phyloP scores from a whole-genome alignment of 805 yeast species.

The Pichia cephalocereana region DNA sequence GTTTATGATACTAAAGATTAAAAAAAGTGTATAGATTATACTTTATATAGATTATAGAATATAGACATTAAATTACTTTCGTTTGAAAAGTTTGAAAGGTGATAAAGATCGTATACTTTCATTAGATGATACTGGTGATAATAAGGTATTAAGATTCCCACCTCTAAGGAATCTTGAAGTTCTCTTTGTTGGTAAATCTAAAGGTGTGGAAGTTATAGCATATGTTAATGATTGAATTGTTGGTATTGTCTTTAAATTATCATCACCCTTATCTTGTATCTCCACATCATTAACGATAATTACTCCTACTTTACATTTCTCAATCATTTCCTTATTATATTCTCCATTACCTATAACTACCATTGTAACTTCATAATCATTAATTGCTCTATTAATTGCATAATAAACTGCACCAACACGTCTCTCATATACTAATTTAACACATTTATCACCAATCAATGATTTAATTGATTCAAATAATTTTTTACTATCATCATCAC shows the following conservation, averaged over 20 bases:
- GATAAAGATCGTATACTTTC: constrained; percentile 15
- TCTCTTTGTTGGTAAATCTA: not conserved
- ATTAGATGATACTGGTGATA: not conserved
- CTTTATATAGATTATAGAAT: too few relatives aligned
- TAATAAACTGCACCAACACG: constrained; percentile 35
- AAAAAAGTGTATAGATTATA: constrained; percentile 5
- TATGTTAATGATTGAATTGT: not conserved
- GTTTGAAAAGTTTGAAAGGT: constrained; percentile 21
- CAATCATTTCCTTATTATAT: constrained; percentile 39
- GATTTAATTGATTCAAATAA: too few relatives aligned
- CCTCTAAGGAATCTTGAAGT: too few relatives aligned
- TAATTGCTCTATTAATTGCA: constrained; percentile 31
- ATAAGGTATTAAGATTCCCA: too few relatives aligned
- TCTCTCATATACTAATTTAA: constrained; percentile 35
- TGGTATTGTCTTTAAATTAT: not conserved
- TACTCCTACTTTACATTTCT: constrained; percentile 37
- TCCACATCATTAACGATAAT: constrained; percentile 32
- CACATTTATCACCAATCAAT: not conserved
- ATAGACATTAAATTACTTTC: not conserved
- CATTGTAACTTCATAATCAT: constrained; percentile 36
- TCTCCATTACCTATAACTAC: constrained; percentile 38
- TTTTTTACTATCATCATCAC: not conserved
- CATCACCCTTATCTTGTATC: constrained; percentile 7
- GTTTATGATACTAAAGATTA: constrained; percentile 58
- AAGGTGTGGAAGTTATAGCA: not conserved